A percentile compares a stretch with the other conserved stretches of the same genome.
Conservation (phyloP, 1,139 yeast genomes). For the Pichia sp. region DNA sequence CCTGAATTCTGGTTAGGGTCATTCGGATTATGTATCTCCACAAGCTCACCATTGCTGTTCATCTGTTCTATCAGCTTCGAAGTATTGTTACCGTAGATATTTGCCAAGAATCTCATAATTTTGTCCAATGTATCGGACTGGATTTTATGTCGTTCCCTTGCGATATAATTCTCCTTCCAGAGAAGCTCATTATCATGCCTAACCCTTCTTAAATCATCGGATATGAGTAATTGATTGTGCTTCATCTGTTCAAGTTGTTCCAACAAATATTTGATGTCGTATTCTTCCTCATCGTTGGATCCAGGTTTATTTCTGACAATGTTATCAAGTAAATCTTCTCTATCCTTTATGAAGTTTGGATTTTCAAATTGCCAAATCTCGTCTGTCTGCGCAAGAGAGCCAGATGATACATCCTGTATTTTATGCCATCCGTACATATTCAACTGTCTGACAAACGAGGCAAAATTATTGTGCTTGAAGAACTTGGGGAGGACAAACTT, state of each 20-base stretch:
- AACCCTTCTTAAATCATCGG: conserved; percentile 77
- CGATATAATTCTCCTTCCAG: conserved; percentile 82
- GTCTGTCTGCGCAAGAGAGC: conserved; percentile 50
- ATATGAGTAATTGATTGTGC: conserved; percentile 68
- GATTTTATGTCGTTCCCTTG: conserved; percentile 76
- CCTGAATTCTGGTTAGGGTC: too few relatives aligned
- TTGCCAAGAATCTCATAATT: conserved; percentile 78
- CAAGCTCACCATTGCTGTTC: conserved; percentile 9
- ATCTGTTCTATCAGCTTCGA: conserved; percentile 34
- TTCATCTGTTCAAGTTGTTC: conserved; percentile 73
- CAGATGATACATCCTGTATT: conserved; percentile 70
- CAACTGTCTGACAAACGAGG: conserved; percentile 90
- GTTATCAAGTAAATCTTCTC: conserved; percentile 54
- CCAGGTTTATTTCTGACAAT: conserved; percentile 46
- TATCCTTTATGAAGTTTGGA: conserved; percentile 57
- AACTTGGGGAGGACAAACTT: conserved; percentile 78
- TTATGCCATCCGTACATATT: conserved; percentile 99
- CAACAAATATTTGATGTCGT: conserved; percentile 51
- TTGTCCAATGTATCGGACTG: conserved; percentile 87
- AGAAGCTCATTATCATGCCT: conserved; percentile 81
- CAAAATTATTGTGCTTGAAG: conserved; percentile 91
- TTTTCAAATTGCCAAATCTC: conserved; percentile 79
- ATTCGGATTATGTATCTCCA: conserved; percentile 11
- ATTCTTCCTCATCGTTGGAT: conserved; percentile 38
- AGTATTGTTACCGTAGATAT: conserved; percentile 66